These are phyloP conservation scores for Cyclostephanos tholiformis DNA, from an alignment of 108 stramenopile genomes.

Conservation along the genomic window DNA sequence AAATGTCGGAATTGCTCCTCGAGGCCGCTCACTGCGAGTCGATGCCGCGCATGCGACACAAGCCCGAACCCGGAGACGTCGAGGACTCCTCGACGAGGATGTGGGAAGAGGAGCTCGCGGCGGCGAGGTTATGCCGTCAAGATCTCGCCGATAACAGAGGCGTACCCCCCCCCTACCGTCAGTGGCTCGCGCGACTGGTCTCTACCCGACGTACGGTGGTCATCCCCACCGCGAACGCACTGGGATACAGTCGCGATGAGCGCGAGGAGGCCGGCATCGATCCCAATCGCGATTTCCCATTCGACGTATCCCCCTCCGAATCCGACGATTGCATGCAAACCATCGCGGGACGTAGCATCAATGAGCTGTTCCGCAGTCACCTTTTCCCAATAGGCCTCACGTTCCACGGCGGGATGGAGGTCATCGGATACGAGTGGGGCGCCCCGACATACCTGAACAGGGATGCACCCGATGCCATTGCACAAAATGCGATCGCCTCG, in stretches of 20 bases:
- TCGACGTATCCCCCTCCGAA: slow-evolving; percentile 45
- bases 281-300: slow-evolving; percentile 93
- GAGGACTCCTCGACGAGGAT: background rate
- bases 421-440: slow-evolving; percentile 94
- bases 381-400: slow-evolving; percentile 83
- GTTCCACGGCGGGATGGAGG: slow-evolving; percentile 93
- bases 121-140: slow-evolving; percentile 37
- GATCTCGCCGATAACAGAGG: slow-evolving; percentile 33
- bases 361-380: slow-evolving; percentile 82
- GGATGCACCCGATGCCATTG: slow-evolving; percentile 59
- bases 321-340: slow-evolving; percentile 72
- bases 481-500: slow-evolving; percentile 48
- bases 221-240: slow-evolving; percentile 79
- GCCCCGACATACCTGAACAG: slow-evolving; percentile 44
- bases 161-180: slow-evolving; percentile 31
- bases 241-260: slow-evolving; percentile 59
- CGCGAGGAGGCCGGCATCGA: slow-evolving; percentile 69
- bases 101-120: slow-evolving; percentile 35
- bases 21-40: slow-evolving; percentile 79
- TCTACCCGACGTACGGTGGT: slow-evolving; percentile 66
- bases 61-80: slow-evolving; percentile 5
- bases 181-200: slow-evolving; percentile 75
- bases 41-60: slow-evolving; percentile 51
- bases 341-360: slow-evolving; percentile 80
- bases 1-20: slow-evolving; percentile 61